phyloP scores from a whole-genome alignment of 192 early-diverging fungal species.

The Coemansia biformis region DNA sequence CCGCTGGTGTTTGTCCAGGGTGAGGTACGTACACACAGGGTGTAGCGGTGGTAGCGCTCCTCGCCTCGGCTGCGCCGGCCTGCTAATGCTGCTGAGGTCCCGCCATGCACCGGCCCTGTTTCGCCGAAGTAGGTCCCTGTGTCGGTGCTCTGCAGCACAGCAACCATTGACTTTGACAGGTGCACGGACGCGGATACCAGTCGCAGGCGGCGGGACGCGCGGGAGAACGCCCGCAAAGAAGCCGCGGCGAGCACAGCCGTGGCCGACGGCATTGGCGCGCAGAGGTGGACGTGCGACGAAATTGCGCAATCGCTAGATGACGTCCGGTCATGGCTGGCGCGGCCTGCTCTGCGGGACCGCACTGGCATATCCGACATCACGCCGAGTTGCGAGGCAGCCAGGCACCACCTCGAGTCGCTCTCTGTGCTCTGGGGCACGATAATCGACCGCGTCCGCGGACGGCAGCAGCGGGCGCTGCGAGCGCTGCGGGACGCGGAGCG shows the following conservation, averaged over 20 bases:
- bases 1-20: too few relatives aligned
- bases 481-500: slow-evolving; percentile 6
- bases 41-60: too few relatives aligned
- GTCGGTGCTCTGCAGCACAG: slow-evolving; percentile 1
- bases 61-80: too few relatives aligned
- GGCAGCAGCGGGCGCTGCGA: not conserved
- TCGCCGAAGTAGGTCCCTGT: slow-evolving; percentile 6
- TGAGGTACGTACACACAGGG: too few relatives aligned
- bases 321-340: slow-evolving; percentile 4
- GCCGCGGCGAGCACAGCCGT: too few relatives aligned
- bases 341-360: not conserved
- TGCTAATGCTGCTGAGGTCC: too few relatives aligned
- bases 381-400: not conserved
- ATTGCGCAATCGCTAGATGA: slow-evolving; percentile 3
- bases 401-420: not conserved
- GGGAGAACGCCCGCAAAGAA: too few relatives aligned
- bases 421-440: slow-evolving; percentile 6
- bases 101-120: too few relatives aligned
- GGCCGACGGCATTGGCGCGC: not conserved
- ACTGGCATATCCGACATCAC: not conserved
- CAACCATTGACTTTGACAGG: slow-evolving; percentile 3
- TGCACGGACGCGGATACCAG: not conserved
- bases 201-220: too few relatives aligned
- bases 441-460: slow-evolving; percentile 3
- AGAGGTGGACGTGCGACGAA: slow-evolving; percentile 7